Evolutionary conservation across 2,329 filamentous ascomycete genomes (phyloP), one percentile per base, ranked within the genome.

Genomic region (Colletotrichum euphorbiae): DNA sequence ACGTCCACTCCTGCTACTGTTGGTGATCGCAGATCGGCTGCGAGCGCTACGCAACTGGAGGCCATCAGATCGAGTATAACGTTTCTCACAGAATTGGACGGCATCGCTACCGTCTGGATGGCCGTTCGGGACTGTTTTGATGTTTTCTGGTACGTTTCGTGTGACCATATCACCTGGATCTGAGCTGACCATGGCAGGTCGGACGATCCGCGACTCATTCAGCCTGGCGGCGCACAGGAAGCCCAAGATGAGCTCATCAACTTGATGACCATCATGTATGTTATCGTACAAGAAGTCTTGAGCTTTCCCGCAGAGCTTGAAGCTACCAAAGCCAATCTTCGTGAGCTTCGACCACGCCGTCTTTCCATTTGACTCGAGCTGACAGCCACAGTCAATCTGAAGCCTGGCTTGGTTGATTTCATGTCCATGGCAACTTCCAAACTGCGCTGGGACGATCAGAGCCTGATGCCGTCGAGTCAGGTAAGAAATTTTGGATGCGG

Each of bases 371-470:
- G 21, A 38, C 70, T 28, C 73, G 66, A 69, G 72, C 43, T 74
- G 73, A 73, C 46, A 4, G 19, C 67, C 58, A 28, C 76, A 86
- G 86, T 87, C 69, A 81, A 81, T 9, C 78, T 93, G 57, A 83
- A 89, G 24, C 93, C 93, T 1, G 87, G 87, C 61, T 79, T 97
- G 54, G 84, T 94, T 17, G 86, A 91, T 54, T 90, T 91, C 64
- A 85, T 97, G 77, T 87, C 94, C 33, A 88, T 90, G 54, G 86
- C 88, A 19, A 88, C 89, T 36, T 87, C 90, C 4, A 90, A 88
- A 73, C 79, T 93, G 63, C 86, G 92, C 61, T 94, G 91, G 91
- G 90, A 93, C 76, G 92, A 85, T 81, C 87, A 87, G 74, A 89
- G 80, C 15, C 74, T 80, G 70, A 84, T 85, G 76, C 91, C 84